A percentile compares a stretch with the other conserved stretches of the same genome.
phyloP scores from a whole-genome alignment of 2,329 filamentous ascomycete genomes.

The Monilinia laxa region DNA sequence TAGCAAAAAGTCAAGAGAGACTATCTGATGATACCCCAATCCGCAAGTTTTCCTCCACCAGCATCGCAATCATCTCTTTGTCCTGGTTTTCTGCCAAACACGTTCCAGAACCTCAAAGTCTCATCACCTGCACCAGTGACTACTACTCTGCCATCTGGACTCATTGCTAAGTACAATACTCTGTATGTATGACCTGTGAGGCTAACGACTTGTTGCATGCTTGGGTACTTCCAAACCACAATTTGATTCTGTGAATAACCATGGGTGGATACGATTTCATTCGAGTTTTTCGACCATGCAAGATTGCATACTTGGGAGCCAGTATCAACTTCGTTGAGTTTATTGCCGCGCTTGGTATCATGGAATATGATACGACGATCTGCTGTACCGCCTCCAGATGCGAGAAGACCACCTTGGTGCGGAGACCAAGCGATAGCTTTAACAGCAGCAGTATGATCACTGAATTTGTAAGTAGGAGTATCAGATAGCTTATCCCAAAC shows the following conservation, averaged over 20 bases:
- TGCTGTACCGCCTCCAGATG: constrained; percentile 91
- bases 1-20: background rate
- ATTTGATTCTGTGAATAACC: constrained; percentile 98
- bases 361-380: constrained; percentile 97
- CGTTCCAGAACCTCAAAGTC: constrained; percentile 94
- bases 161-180: constrained; percentile 95
- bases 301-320: constrained; percentile 99
- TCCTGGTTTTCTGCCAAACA: constrained; percentile 81
- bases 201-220: constrained; percentile 94
- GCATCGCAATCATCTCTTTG: constrained; percentile 66
- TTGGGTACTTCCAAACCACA: constrained; percentile 98
- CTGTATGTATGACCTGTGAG: constrained; percentile 95
- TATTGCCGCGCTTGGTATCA: constrained; percentile 81
- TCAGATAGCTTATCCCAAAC: constrained; percentile 97
- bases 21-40: constrained; percentile 81
- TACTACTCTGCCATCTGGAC: constrained; percentile 87
- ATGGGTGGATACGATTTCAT: constrained; percentile 95
- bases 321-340: constrained; percentile 88
- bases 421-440: constrained; percentile 98
- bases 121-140: constrained; percentile 97
- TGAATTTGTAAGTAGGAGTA: constrained; percentile 89
- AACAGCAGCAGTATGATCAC: constrained; percentile 91
- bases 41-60: constrained; percentile 59
- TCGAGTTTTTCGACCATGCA: constrained; percentile 95
- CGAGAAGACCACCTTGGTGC: constrained; percentile 90